These are phyloP conservation scores for Hanseniaspora meyeri DNA, from an alignment of 805 yeast species.

Conservation along the genomic window DNA sequence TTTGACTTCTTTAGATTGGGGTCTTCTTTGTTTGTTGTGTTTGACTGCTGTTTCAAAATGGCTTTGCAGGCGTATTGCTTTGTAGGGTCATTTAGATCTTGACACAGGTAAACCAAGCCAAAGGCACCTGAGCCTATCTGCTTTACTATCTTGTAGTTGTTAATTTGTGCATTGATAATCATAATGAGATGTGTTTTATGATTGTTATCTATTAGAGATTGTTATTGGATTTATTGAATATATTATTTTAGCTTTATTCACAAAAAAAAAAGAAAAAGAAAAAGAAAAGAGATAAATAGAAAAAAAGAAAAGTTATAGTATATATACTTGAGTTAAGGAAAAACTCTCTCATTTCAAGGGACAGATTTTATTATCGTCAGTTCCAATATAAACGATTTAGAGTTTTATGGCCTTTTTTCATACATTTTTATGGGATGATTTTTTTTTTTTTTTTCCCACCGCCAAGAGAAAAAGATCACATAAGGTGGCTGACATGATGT, in stretches of 20 bases:
- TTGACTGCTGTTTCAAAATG: conserved; percentile 34
- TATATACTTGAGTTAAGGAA: not conserved
- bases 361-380: no score
- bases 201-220: not conserved
- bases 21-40: conserved; percentile 12
- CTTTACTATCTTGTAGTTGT: conserved; percentile 21
- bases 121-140: conserved; percentile 69
- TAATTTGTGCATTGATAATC: conserved; percentile 21
- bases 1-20: conserved; percentile 19
- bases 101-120: conserved; percentile 64
- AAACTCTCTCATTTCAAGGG: no score
- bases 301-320: no score
- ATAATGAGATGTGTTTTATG: conserved; percentile 4
- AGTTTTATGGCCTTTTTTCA: no score
- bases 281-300: no score
- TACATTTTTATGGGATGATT: not conserved
- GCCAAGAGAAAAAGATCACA: not conserved
- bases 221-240: no score
- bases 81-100: conserved; percentile 37
- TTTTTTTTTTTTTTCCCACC: not conserved
- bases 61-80: conserved; percentile 59
- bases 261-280: no score
- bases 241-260: no score
- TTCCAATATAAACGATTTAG: not conserved
- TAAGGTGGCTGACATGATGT: not conserved